A percentile compares a stretch with the other conserved stretches of the same genome.
Evolutionary conservation across 495 filamentous ascomycete genomes (phyloP).

Genomic region (Hypoxylon rickii): DNA sequence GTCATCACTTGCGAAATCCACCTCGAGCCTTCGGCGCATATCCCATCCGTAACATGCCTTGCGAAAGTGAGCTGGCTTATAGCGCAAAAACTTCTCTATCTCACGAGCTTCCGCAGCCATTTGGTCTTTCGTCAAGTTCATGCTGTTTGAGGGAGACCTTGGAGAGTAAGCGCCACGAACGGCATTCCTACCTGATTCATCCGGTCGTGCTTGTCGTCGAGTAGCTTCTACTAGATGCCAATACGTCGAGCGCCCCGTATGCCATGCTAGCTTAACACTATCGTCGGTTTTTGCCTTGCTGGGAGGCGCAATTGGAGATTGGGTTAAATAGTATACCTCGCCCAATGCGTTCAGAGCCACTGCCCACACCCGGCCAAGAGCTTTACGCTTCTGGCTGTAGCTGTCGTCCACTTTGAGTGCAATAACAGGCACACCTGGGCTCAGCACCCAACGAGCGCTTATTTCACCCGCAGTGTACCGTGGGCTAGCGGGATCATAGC

Average conservation of each 20-base stretch:
- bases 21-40: slow-evolving; percentile 82
- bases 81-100: slow-evolving; percentile 75
- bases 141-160: slow-evolving; percentile 56
- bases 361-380: slow-evolving; percentile 77
- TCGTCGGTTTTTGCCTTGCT: slow-evolving; percentile 56
- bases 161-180: slow-evolving; percentile 54
- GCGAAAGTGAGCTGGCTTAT: slow-evolving; percentile 77
- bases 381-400: slow-evolving; percentile 69
- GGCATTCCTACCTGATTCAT: slow-evolving; percentile 66
- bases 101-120: slow-evolving; percentile 74
- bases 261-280: slow-evolving; percentile 68
- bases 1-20: slow-evolving; percentile 88
- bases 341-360: slow-evolving; percentile 88
- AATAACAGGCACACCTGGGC: slow-evolving; percentile 91
- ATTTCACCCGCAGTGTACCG: slow-evolving; percentile 74
- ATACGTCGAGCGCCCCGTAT: slow-evolving; percentile 71
- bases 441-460: slow-evolving; percentile 84
- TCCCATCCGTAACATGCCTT: slow-evolving; percentile 86
- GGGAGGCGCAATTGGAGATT: slow-evolving; percentile 57
- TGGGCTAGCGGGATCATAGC: slow-evolving; percentile 66
- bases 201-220: slow-evolving; percentile 64
- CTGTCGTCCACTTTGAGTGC: slow-evolving; percentile 82
- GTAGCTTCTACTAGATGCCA: slow-evolving; percentile 83
- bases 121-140: slow-evolving; percentile 72
- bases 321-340: slow-evolving; percentile 82